Evolutionary conservation across 202 grass and related monocot species (phyloP), one percentile per base, ranked within the genome.

Genomic region (Thinopyrum obtusiflorum): DNA sequence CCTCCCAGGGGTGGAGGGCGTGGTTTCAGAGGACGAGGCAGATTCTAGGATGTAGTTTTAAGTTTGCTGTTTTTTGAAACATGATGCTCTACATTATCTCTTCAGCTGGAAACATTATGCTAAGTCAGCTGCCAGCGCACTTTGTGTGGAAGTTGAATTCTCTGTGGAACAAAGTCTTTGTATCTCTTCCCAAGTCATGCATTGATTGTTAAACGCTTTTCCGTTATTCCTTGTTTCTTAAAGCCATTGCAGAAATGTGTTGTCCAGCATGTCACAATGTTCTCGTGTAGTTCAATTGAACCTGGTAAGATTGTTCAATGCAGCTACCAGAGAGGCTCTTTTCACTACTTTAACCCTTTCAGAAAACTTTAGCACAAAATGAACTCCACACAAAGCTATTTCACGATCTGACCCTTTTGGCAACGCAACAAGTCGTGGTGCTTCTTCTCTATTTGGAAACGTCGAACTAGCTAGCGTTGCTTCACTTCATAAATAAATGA

Each of bases 21-120:
- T 80, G 95, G 95, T 31, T 99, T 99, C 26, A 94, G 97, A 81
- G 97, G 97, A 14, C 88, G 93, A 18, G 97, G 93, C 81, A 94
- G 97, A 89, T 93, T 70, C 49, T 99, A 99, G 80, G 31, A 24
- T 88, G 20, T 82, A 46, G 35, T 75, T 72, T 60, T 31, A 73
- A 73, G 61, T 39, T 59, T 46, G 65, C 42, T 89, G 69, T 88
- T 87, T 78, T 21, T 83, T 79, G 3, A 65, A 86, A 40, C 70
- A 84, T 76, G 68, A 77, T 79, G 65, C 59, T 61, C 24, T 83
- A 49, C 47, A 42, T 51, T 46, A 29, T 77, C 11, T 77, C 10
- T 27, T 61, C 12, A 36, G 59, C 20, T 46, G 76, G 85, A 76
- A 87, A 76, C 88, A 71, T 28, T 84, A 89, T 89, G 59, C 78